A percentile compares a stretch with the other conserved stretches of the same genome.
Conservation (phyloP, 2,329 filamentous ascomycete genomes). For the Rhynchosporium agropyri region DNA sequence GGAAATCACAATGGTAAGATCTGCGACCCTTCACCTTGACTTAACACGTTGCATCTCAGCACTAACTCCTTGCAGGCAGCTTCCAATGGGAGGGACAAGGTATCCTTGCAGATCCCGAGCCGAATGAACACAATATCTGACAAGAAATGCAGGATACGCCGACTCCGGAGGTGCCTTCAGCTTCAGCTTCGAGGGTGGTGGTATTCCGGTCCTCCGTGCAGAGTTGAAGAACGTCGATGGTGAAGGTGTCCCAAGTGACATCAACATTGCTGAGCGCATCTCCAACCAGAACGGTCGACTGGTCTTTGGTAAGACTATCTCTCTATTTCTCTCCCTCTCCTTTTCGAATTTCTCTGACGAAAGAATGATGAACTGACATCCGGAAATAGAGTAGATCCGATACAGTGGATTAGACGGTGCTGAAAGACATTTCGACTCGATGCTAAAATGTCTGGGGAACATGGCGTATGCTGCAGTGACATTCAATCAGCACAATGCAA, state of each 20-base stretch:
- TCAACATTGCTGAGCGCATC: slow-evolving; percentile 50
- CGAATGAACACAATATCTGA: not conserved
- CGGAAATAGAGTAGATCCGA: not conserved
- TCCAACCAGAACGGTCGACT: slow-evolving; percentile 47
- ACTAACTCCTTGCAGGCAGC: slow-evolving; percentile 4
- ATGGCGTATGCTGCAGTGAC: not conserved
- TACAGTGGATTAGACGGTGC: too few relatives aligned
- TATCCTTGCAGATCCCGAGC: not conserved
- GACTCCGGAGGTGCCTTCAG: slow-evolving; percentile 43
- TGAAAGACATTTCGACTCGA: not conserved
- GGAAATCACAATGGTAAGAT: slow-evolving; percentile 53
- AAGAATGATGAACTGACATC: not conserved
- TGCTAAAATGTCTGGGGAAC: not conserved
- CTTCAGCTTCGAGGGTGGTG: slow-evolving; percentile 46
- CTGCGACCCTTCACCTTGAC: not conserved
- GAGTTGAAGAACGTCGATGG: slow-evolving; percentile 42
- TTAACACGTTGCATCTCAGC: not conserved
- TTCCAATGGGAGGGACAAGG: slow-evolving; percentile 44
- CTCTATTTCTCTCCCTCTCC: too few relatives aligned
- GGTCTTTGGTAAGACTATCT: slow-evolving; percentile 40
- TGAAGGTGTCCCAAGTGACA: slow-evolving; percentile 42
- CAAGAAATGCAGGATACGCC: slow-evolving; percentile 41
- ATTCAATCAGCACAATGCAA: not conserved
- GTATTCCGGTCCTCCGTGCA: slow-evolving; percentile 49
- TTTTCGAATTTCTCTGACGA: too few relatives aligned